phyloP scores from a whole-genome alignment of 139 green algal genomes.

The Micractinium sp. region DNA sequence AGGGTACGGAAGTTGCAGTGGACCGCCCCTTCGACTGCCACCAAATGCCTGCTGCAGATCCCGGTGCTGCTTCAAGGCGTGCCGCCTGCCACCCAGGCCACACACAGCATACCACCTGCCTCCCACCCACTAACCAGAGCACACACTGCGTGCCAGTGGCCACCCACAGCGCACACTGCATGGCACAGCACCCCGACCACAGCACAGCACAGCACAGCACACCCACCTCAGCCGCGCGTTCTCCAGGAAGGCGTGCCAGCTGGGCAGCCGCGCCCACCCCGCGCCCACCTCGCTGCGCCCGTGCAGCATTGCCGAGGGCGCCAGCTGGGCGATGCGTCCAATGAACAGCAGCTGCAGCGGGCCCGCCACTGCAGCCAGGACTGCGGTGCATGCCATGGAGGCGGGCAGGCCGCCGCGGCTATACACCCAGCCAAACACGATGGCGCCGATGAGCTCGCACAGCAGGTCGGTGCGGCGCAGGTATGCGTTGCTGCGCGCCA shows the following conservation, averaged over 20 bases:
- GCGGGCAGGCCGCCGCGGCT: slow-evolving; percentile 8
- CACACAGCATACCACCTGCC: neutral
- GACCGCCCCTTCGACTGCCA: too few relatives aligned
- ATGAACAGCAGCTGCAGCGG: slow-evolving; percentile 46
- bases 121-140: neutral
- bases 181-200: neutral
- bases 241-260: slow-evolving; percentile 24
- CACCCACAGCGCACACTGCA: neutral
- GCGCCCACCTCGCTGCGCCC: slow-evolving; percentile 26
- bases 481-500: slow-evolving; percentile 50
- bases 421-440: slow-evolving; percentile 55
- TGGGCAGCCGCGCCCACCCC: slow-evolving; percentile 17
- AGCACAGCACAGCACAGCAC: neutral
- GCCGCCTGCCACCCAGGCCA: too few relatives aligned
- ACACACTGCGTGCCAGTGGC: neutral
- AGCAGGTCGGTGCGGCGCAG: slow-evolving; percentile 49
- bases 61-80: too few relatives aligned
- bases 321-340: slow-evolving; percentile 28
- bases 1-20: neutral
- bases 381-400: slow-evolving; percentile 28
- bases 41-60: too few relatives aligned
- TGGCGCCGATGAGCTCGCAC: slow-evolving; percentile 46
- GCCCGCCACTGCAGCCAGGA: slow-evolving; percentile 17
- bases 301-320: slow-evolving; percentile 41
- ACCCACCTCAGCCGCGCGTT: slow-evolving; percentile 18